These are phyloP conservation scores for Paraphoma sp. DNA, from an alignment of 2,329 filamentous ascomycete species.

Conservation along the genomic window DNA sequence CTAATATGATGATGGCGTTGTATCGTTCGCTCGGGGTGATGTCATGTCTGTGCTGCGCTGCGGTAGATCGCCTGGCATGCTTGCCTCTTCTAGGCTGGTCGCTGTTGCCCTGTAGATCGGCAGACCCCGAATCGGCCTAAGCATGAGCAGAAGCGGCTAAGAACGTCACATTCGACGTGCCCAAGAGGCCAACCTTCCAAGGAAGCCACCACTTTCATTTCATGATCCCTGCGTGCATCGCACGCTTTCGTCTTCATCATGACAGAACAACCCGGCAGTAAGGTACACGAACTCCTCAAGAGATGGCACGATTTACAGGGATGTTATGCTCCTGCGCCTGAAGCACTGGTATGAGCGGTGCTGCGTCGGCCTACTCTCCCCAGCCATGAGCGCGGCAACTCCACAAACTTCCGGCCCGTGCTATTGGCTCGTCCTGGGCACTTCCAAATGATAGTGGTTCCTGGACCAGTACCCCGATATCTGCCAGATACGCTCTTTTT, in stretches of 20 bases:
- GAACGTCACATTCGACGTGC: not conserved
- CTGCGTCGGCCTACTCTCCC: not conserved
- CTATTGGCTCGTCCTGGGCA: not conserved
- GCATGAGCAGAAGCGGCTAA: not conserved
- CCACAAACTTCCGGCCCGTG: not conserved
- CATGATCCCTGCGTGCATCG: constrained; percentile 5
- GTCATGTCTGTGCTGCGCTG: constrained; percentile 3
- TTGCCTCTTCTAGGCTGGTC: constrained; percentile 1
- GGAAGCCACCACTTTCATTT: not conserved
- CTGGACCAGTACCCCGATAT: too few species aligned
- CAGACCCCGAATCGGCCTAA: not conserved
- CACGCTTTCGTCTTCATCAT: not conserved
- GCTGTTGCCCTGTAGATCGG: constrained; percentile 5
- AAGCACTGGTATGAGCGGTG: too few species aligned
- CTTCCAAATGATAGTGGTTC: not conserved
- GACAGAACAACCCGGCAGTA: not conserved
- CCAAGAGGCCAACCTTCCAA: not conserved
- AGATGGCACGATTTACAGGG: not conserved
- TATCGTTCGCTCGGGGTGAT: not conserved
- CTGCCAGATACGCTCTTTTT: too few species aligned
- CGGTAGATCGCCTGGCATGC: not conserved
- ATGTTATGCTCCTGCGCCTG: not conserved
- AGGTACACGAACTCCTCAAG: not conserved
- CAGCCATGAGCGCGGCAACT: not conserved
- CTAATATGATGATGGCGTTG: constrained; percentile 5